Conservation (phyloP, 768 basidiomycete genomes). For the Artomyces pyxidatus region DNA sequence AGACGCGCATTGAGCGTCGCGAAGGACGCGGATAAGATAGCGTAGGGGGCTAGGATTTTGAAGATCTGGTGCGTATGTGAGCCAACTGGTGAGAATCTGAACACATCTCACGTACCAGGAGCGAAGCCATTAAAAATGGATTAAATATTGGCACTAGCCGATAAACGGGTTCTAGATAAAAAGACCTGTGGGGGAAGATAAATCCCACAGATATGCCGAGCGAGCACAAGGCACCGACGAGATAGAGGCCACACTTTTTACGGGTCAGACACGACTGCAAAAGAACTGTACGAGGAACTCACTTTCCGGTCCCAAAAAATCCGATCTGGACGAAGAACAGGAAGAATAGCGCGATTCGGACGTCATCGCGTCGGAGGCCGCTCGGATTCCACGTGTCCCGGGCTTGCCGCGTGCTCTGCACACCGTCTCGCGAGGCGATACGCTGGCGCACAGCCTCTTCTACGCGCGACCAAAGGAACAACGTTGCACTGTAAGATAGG, state of each 20-base stretch:
- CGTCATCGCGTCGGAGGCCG: slow-evolving; percentile 36
- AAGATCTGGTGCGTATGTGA: slow-evolving; percentile 42
- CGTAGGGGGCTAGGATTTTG: slow-evolving; percentile 77
- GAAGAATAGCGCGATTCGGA: slow-evolving; percentile 74
- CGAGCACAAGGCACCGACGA: slow-evolving; percentile 5
- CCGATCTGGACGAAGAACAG: slow-evolving; percentile 82
- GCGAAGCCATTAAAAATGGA: slow-evolving; percentile 73
- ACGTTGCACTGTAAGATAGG: slow-evolving; percentile 51
- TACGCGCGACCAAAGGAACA: slow-evolving; percentile 61
- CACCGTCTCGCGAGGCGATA: neutral
- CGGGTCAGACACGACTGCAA: neutral
- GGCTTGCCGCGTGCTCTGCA: neutral
- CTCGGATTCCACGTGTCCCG: slow-evolving; percentile 15
- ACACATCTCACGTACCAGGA: slow-evolving; percentile 55
- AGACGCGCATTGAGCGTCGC: slow-evolving; percentile 62
- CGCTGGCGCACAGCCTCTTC: slow-evolving; percentile 33
- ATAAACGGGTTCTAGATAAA: slow-evolving; percentile 85
- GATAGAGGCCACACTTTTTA: slow-evolving; percentile 17
- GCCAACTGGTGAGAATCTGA: neutral
- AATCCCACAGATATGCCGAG: slow-evolving; percentile 3
- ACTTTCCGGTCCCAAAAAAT: slow-evolving; percentile 84
- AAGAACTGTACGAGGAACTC: slow-evolving; percentile 23
- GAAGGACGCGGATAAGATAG: slow-evolving; percentile 64
- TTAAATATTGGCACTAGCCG: slow-evolving; percentile 80
- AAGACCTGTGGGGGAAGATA: slow-evolving; percentile 74